phyloP scores from a whole-genome alignment of 1,139 yeast species.

The Pichia sp. region DNA sequence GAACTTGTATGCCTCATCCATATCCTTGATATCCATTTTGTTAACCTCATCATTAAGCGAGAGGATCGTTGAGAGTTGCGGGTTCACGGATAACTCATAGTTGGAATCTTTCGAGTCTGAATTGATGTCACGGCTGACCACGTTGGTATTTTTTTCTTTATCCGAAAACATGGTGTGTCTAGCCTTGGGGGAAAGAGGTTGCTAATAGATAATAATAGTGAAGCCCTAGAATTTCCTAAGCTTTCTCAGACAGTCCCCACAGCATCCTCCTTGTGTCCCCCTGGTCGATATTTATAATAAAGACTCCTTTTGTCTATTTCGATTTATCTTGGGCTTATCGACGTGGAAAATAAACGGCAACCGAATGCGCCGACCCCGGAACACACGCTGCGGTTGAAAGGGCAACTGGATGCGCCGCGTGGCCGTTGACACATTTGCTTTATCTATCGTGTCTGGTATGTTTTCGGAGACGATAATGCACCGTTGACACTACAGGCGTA shows the following conservation, averaged over 20 bases:
- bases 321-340: neutral
- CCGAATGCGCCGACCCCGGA: neutral
- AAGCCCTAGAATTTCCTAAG: neutral
- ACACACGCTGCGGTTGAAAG: neutral
- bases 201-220: neutral
- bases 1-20: slow-evolving; percentile 12
- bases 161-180: neutral
- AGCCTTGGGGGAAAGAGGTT: neutral
- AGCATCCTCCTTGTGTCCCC: neutral
- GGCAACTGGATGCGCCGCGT: slow-evolving; percentile 5
- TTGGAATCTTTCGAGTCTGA: slow-evolving; percentile 3
- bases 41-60: slow-evolving; percentile 10
- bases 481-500: no score
- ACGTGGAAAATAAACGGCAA: neutral
- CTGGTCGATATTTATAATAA: neutral
- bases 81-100: neutral
- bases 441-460: neutral
- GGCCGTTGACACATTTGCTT: neutral
- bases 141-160: neutral
- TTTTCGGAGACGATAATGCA: no score
- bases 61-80: slow-evolving; percentile 8
- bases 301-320: neutral
- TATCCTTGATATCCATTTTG: slow-evolving; percentile 10
- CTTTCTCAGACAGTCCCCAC: neutral
- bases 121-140: neutral